Conservation (phyloP, 257 asterid species). For the Anisodus acutangulus region DNA sequence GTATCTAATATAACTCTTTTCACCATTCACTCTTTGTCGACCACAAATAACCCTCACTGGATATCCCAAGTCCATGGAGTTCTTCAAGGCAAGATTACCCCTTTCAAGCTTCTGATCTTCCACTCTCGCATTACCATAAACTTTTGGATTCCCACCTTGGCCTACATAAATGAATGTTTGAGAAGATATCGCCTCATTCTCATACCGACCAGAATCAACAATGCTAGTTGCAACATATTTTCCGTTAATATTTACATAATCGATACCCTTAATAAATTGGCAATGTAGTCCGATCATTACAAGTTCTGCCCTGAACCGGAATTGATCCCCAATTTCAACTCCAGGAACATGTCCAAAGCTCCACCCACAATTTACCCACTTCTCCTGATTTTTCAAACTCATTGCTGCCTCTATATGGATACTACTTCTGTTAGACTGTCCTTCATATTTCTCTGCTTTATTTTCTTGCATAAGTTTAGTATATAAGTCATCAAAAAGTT, state of each 20-base stretch:
- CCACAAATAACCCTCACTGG: conserved; percentile 51
- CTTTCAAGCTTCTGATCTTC: conserved; percentile 39
- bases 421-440: conserved; percentile 12
- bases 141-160: conserved; percentile 41
- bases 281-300: conserved; percentile 42
- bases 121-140: neutral
- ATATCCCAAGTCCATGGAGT: conserved; percentile 34
- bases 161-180: conserved; percentile 46
- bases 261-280: conserved; percentile 37
- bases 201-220: conserved; percentile 43
- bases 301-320: conserved; percentile 45
- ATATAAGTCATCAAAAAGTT: conserved; percentile 31
- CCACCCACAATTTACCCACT: conserved; percentile 35
- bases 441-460: conserved; percentile 23
- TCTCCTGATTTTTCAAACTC: conserved; percentile 29
- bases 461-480: conserved; percentile 30
- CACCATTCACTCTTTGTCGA: neutral
- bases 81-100: conserved; percentile 49
- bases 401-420: conserved; percentile 35
- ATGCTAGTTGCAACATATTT: conserved; percentile 34
- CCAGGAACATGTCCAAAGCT: conserved; percentile 47
- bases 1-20: neutral
- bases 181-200: conserved; percentile 30
- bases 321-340: conserved; percentile 42
- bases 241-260: conserved; percentile 21